These are phyloP conservation scores for Odonthalia washingtoniensis DNA, from an alignment of 31 red algal genomes.

Conservation along the genomic window DNA sequence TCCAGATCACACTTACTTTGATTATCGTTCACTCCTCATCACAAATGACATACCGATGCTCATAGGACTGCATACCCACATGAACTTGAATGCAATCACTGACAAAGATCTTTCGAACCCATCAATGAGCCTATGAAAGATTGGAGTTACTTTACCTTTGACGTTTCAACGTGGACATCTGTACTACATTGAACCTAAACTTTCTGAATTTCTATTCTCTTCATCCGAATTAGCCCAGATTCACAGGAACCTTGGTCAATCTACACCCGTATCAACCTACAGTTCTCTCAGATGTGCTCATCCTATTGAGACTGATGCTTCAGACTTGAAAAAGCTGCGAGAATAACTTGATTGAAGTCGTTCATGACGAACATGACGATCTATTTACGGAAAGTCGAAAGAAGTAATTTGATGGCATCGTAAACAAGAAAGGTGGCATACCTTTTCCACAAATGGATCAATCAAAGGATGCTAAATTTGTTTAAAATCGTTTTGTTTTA, in stretches of 20 bases:
- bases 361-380: not conserved
- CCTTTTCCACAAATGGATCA: not conserved
- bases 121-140: not conserved
- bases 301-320: too few species aligned
- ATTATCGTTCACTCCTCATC: not conserved
- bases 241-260: not conserved
- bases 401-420: not conserved
- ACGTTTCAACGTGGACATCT: not conserved
- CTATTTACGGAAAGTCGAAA: not conserved
- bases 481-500: constrained; percentile 1
- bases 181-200: not conserved
- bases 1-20: not conserved
- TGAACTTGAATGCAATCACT: not conserved
- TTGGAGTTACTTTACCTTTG: constrained; percentile 14
- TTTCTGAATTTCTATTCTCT: not conserved
- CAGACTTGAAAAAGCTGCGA: not conserved
- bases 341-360: not conserved
- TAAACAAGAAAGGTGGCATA: not conserved
- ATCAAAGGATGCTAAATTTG: not conserved
- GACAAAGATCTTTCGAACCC: not conserved
- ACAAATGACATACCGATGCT: constrained; percentile 1
- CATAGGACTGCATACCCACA: not conserved
- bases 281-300: not conserved
- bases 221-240: not conserved
- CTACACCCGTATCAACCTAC: not conserved